A percentile compares a stretch with the other conserved stretches of the same genome.
These are phyloP conservation scores for Zymoseptoria crescenta DNA, from an alignment of 2,329 filamentous ascomycete species.

Conservation along the genomic window DNA sequence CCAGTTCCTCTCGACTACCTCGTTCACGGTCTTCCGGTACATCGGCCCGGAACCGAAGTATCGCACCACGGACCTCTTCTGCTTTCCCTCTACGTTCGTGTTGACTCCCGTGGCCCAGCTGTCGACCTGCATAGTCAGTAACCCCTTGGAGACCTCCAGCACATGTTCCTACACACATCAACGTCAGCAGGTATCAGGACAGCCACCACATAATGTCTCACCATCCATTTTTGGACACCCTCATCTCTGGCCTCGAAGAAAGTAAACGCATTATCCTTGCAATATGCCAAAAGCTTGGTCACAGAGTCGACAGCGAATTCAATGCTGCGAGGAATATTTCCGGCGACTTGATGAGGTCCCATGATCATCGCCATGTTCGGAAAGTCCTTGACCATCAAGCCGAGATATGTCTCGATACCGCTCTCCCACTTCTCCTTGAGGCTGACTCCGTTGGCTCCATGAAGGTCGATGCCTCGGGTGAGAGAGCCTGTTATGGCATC, in stretches of 20 bases:
- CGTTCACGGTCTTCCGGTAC: conserved; percentile 32
- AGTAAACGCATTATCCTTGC: conserved; percentile 1
- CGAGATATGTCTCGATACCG: conserved; percentile 33
- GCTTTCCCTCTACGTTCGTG: conserved; percentile 42
- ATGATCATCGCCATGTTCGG: conserved; percentile 33
- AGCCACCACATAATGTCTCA: neutral
- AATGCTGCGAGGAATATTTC: conserved; percentile 32
- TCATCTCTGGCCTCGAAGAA: conserved; percentile 4
- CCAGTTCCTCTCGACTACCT: conserved; percentile 21
- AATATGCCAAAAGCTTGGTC: conserved; percentile 6
- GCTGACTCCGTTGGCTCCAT: conserved; percentile 14
- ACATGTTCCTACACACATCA: conserved; percentile 33
- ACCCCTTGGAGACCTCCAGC: conserved; percentile 37
- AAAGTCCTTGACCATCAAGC: conserved; percentile 19
- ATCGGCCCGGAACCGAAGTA: conserved; percentile 41
- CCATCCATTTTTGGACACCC: conserved; percentile 9
- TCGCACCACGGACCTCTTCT: conserved; percentile 39
- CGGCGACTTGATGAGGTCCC: conserved; percentile 35
- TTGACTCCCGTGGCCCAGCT: conserved; percentile 52
- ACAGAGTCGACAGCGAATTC: conserved; percentile 21
- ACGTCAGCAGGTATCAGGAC: neutral
- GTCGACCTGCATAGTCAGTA: conserved; percentile 43
- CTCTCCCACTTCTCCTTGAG: conserved; percentile 30
- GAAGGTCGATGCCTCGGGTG: conserved; percentile 24
- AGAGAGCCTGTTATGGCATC: conserved; percentile 27